Base-by-base conservation (phyloP, 441 rosid species). In the Cnidoscolus chayamansa region DNA sequence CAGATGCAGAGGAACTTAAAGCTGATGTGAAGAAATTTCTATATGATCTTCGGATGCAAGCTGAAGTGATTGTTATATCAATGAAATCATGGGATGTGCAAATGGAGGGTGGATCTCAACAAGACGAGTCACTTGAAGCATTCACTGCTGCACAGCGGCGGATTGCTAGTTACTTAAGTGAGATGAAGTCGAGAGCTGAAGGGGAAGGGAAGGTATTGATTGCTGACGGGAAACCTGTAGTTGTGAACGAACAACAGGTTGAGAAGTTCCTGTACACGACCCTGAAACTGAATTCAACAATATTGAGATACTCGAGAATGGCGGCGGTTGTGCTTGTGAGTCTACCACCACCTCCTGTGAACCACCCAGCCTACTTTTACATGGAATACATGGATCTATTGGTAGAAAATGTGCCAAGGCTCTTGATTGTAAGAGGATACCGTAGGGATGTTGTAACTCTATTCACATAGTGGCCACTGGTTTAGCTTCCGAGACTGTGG, bases 321-420 rank as follows among this genome's bases (percentile, higher is more conserved):
- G 92, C 99, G 0, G 97, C 98, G 0, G 97, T 96, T 17, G 99
- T 95, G 78, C 94, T 95, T 2, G 98, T 95, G 67, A 95, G 99
- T 79, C 83, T 96, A 51, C 99, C 96, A 0, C 96, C 97, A 0
- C 99, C 98, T 3, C 97, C 98, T 0, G 12, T 82, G 72, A 84
- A 80, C 85, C 98, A 96, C 70, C 98, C 97, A 0, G 86, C 93
- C 0, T 93, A 91, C 84, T 93, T 92, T 77, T 96, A 96, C 83
- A 93, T 96, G 99, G 99, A 96, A 72, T 96, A 93, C 80, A 89
- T 93, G 99, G 99, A 96, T 84, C 80, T 93, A 76, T 83, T 96
- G 83, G 98, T 91, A 54, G 97, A 93, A 83, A 96, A 96, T 73
- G 90, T 96, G 32, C 96, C 93, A 0, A 89, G 99, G 80, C 86